Evolutionary conservation across 169 alveolate genomes (phyloP).

Genomic region (Theileria equi): DNA sequence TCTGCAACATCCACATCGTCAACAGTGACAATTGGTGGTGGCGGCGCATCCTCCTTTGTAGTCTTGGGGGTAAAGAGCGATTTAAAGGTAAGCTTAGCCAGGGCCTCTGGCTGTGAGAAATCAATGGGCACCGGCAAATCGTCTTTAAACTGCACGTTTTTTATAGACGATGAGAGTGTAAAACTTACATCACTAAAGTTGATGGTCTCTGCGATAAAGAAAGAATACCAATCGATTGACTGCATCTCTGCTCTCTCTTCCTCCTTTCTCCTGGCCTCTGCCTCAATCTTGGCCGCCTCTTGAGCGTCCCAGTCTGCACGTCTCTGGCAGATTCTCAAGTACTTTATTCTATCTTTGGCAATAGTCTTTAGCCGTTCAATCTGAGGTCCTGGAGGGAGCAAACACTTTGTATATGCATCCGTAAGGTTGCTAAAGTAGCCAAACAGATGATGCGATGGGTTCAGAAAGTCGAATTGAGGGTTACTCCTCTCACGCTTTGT

Average conservation of each 20-base stretch:
- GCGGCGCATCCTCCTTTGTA: neutral
- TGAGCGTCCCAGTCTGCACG: constrained; percentile 81
- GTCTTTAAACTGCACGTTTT: constrained; percentile 23
- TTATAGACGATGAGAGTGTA: neutral
- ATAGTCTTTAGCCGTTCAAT: constrained; percentile 80
- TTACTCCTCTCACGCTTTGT: constrained; percentile 78
- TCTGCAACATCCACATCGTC: neutral
- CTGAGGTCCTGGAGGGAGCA: constrained; percentile 86
- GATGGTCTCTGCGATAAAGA: constrained; percentile 85
- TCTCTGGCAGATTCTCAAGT: constrained; percentile 67
- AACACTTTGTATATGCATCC: constrained; percentile 90
- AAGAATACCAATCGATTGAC: constrained; percentile 89
- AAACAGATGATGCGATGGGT: constrained; percentile 93
- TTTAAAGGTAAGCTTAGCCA: constrained; percentile 1
- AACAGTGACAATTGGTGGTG: neutral
- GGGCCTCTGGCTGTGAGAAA: constrained; percentile 53
- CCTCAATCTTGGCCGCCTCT: constrained; percentile 80
- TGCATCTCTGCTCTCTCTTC: constrained; percentile 80
- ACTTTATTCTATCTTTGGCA: constrained; percentile 71
- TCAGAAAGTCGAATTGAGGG: constrained; percentile 92
- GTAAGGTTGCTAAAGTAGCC: constrained; percentile 90
- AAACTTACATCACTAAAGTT: constrained; percentile 67
- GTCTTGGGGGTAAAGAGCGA: constrained; percentile 2
- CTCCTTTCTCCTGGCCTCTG: constrained; percentile 73
- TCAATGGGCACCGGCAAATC: constrained; percentile 47